Conservation (phyloP, 495 filamentous ascomycete genomes). For the Penicillium mononematosum region DNA sequence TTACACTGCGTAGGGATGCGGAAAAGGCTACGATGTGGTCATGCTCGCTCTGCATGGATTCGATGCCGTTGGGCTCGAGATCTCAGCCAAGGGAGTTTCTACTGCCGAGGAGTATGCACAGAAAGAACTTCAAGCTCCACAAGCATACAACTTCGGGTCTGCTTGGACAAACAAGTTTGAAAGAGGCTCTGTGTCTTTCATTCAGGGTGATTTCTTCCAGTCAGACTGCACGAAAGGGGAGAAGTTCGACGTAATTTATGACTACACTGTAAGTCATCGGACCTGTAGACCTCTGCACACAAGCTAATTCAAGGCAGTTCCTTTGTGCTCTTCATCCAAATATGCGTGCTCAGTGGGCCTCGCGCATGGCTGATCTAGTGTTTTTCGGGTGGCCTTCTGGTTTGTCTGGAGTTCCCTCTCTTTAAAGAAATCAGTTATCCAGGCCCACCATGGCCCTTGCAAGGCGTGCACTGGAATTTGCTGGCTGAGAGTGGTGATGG, state of each 20-base stretch:
- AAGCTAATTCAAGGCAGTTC: slow-evolving; percentile 26
- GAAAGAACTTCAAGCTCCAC: slow-evolving; percentile 15
- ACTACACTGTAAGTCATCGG: slow-evolving; percentile 61
- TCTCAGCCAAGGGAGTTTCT: slow-evolving; percentile 25
- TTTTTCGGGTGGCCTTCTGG: slow-evolving; percentile 29
- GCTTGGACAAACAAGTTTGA: not conserved
- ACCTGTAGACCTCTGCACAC: not conserved
- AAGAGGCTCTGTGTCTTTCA: slow-evolving; percentile 42
- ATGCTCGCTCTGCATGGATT: slow-evolving; percentile 35
- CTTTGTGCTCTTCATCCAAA: slow-evolving; percentile 42
- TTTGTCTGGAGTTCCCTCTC: slow-evolving; percentile 47
- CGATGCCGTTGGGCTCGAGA: slow-evolving; percentile 28
- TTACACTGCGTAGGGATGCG: slow-evolving; percentile 27
- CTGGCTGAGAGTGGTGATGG: slow-evolving; percentile 26
- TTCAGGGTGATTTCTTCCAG: slow-evolving; percentile 66
- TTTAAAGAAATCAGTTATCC: slow-evolving; percentile 36
- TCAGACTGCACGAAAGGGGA: slow-evolving; percentile 37
- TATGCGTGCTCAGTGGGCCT: slow-evolving; percentile 32
- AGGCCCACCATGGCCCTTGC: slow-evolving; percentile 42
- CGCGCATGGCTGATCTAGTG: slow-evolving; percentile 35
- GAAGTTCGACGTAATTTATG: slow-evolving; percentile 71
- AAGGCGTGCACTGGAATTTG: slow-evolving; percentile 37
- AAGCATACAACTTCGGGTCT: slow-evolving; percentile 22
- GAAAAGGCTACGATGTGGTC: slow-evolving; percentile 34
- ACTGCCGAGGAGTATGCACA: slow-evolving; percentile 22